Percentiles rank a stretch among this genome's conserved stretches.
Evolutionary conservation across 176 grass and related monocot species (phyloP).

Genomic region (Rhynchospora pubera): DNA sequence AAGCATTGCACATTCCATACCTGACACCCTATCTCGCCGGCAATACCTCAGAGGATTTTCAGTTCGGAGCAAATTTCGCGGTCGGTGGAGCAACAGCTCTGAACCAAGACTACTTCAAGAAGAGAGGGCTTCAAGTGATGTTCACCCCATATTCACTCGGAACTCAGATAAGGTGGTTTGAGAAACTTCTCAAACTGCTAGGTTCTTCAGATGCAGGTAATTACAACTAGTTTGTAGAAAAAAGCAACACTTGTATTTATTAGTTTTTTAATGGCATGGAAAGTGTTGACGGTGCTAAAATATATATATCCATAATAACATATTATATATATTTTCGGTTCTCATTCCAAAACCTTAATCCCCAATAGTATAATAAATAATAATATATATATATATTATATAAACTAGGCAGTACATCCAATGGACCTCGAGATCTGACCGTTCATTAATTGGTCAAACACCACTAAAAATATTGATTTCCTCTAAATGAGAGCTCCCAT

Average conservation of each 20-base stretch:
- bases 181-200: constrained; percentile 34
- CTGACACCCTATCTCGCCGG: constrained; percentile 45
- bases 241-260: neutral
- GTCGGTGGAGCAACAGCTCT: constrained; percentile 63
- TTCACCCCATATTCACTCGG: constrained; percentile 48
- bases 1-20: constrained; percentile 38
- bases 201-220: constrained; percentile 21
- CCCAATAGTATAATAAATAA: too few species aligned
- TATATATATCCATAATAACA: too few species aligned
- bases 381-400: too few species aligned
- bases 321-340: too few species aligned
- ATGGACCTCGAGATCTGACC: too few species aligned
- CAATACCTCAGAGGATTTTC: constrained; percentile 36
- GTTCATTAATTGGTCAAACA: too few species aligned
- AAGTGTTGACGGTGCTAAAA: too few species aligned
- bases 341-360: too few species aligned
- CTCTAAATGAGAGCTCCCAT: too few species aligned
- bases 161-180: constrained; percentile 62
- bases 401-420: too few species aligned
- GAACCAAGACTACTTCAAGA: constrained; percentile 40
- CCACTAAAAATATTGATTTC: too few species aligned
- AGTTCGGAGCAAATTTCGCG: constrained; percentile 65
- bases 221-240: neutral
- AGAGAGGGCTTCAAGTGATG: constrained; percentile 28
- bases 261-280: too few species aligned